Evolutionary conservation across 805 yeast species (phyloP), one percentile per base, ranked within the genome.

Genomic region (Clavispora carvajalis): DNA sequence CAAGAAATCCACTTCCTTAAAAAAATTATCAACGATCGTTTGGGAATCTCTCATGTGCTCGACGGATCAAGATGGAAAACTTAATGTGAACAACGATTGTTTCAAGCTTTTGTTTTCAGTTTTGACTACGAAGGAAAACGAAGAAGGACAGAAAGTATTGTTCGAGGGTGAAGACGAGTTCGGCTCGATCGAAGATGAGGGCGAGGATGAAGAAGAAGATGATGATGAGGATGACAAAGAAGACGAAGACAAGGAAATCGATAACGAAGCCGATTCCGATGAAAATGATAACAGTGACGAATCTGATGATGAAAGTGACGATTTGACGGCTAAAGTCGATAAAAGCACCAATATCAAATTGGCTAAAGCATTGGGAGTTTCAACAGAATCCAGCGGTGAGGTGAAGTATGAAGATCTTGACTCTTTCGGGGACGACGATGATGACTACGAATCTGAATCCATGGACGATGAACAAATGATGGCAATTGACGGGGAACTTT

Each of bases 391-490:
- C 15, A 52, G 58, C 53, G 79, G 75, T 7, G 76, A 70, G 48
- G 75, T 70, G 23, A 70, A 71, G 43, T 66, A 60, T 43, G 65
- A 61, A 11, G 74, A 65, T 17, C 46, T 68, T 35, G 58, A 56
- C 29, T 60, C 67, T 6, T 52, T 41, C 17, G 63, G 58, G 15
- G 77, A 68, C 15, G 80, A 72, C 4, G 77, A 71, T 22, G 81
- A 75, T 22, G 74, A 76, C 6, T 85, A 81, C 38, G 95, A 85
- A 49, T 64, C 70, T 0, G 71, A 65, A 31, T 80, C 91, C 0
- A 86, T 89, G 95, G 95, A 90, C 45, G 97, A 90, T 60, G 96
- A 90, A 53, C 89, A 89, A 58, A 91, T 91, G 98, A 80, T 89
- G 82, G 95, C 90, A 16, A 76, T 91, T 52, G 98, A 91, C 57